Evolutionary conservation across 768 basidiomycete genomes (phyloP).

Genomic region (Infundibulicybe gibba): DNA sequence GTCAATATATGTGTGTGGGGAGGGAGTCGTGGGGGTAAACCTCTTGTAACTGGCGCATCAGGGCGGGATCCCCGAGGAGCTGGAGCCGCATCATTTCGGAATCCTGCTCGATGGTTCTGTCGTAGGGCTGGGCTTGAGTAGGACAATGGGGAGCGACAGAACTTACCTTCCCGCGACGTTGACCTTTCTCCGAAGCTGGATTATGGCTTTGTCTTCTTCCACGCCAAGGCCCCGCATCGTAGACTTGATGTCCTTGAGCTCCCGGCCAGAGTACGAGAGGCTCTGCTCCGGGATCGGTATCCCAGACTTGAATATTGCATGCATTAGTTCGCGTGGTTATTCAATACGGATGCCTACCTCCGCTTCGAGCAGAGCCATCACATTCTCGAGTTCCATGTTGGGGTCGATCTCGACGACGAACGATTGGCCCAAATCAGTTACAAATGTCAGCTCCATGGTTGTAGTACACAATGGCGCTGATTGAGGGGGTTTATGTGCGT

Average conservation of each 20-base stretch:
- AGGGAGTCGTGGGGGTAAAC: constrained; percentile 35
- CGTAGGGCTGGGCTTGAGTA: neutral
- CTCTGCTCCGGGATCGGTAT: constrained; percentile 71
- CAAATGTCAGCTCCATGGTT: constrained; percentile 70
- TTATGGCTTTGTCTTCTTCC: constrained; percentile 52
- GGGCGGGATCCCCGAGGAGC: constrained; percentile 74
- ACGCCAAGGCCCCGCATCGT: constrained; percentile 70
- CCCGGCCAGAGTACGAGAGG: constrained; percentile 63
- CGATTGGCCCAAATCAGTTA: constrained; percentile 61
- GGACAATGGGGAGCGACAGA: neutral
- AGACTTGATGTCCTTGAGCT: constrained; percentile 60
- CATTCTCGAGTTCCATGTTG: constrained; percentile 87
- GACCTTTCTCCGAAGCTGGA: constrained; percentile 65
- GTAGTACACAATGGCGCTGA: constrained; percentile 3
- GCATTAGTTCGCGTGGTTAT: too few relatives aligned
- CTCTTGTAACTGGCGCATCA: constrained; percentile 71
- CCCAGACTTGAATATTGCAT: constrained; percentile 50
- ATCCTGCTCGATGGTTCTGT: constrained; percentile 71
- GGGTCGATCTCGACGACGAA: constrained; percentile 83
- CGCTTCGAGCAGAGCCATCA: constrained; percentile 91
- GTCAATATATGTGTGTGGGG: neutral
- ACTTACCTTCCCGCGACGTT: constrained; percentile 38
- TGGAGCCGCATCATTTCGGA: constrained; percentile 90
- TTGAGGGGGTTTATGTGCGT: constrained; percentile 5
- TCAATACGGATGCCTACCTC: constrained; percentile 61